Base-by-base conservation (phyloP, 2,329 filamentous ascomycete species). In the Ceratocystis variospora region DNA sequence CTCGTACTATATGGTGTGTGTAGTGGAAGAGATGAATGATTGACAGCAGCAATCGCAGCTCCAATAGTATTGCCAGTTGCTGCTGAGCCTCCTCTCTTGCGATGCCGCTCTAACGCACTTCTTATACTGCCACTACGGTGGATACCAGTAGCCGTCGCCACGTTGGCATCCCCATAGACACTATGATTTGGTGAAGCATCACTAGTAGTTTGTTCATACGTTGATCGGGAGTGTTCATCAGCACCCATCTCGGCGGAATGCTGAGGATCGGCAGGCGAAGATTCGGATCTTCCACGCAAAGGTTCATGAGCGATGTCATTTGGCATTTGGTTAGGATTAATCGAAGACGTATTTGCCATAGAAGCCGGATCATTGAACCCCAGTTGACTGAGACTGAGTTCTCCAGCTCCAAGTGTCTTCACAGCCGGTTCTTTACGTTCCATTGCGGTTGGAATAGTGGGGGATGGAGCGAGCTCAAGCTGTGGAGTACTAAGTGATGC, bases 361-460 rank as follows among this genome's bases (percentile, higher is more conserved):
- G 62, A 33, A 17, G 61, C 15, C 19, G 78, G 73, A 62, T 89
- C 87, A 10, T 80, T 75, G 66, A 97, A 89, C 44, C 93, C 93
- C 53, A 97, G 79, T 72, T 96, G 90, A 71, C 89, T 91, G 66
- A 97, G 81, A 74, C 90, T 96, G 61, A 99, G 79, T 72, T 96
- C 89, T 4, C 94, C 94, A 71, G 85, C 85, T 12, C 94, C 94
- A 62, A 99, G 80, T 0, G 94, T 97, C 72, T 93, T 90, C 1
- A 96, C 83, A 0, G 94, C 91, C 12, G 86, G 84, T 70, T 90
- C 86, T 71, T 85, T 88, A 68, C 81, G 81, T 66, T 79, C 79
- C 74, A 77, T 79, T 66, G 71, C 17, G 8, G 44, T 59, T 8
- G 63, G 50, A 45, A 59, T 55, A 22, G 64, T 61, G 8, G 50